Evolutionary conservation across 2,329 filamentous ascomycete species (phyloP).

Genomic region (Shiraia sp.): DNA sequence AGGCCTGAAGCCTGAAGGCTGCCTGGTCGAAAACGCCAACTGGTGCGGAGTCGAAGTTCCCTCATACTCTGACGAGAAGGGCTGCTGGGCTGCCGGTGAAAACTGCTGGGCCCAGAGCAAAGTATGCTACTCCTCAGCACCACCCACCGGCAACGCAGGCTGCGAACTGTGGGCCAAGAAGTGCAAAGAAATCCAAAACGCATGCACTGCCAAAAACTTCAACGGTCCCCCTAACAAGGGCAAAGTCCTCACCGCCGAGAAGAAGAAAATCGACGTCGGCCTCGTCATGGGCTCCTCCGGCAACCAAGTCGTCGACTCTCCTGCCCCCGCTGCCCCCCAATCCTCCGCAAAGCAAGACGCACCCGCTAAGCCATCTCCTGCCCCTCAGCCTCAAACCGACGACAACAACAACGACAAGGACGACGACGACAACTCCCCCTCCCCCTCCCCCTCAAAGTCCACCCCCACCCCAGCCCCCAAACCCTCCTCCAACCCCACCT

Average conservation of each 20-base stretch:
- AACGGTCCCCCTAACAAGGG: conserved; percentile 50
- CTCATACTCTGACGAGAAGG: conserved; percentile 57
- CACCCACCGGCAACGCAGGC: conserved; percentile 61
- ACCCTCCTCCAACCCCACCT: conserved; percentile 24
- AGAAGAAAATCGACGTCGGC: conserved; percentile 36
- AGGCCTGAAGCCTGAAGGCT: conserved; percentile 60
- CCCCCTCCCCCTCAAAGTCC: conserved; percentile 20
- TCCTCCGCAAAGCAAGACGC: conserved; percentile 6
- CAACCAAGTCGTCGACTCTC: conserved; percentile 16
- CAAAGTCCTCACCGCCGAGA: conserved; percentile 42
- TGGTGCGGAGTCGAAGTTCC: conserved; percentile 70
- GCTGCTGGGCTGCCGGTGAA: conserved; percentile 60
- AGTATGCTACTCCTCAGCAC: conserved; percentile 62
- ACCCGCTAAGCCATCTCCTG: conserved; percentile 6
- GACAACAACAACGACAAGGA: conserved; percentile 1
- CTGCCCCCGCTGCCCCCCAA: conserved; percentile 14
- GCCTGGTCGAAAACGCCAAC: conserved; percentile 69
- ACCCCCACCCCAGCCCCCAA: conserved; percentile 25
- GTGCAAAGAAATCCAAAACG: conserved; percentile 55
- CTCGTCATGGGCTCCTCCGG: conserved; percentile 22
- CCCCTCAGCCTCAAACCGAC: neutral
- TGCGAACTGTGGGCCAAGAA: conserved; percentile 67
- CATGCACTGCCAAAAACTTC: conserved; percentile 48
- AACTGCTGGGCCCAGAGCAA: conserved; percentile 60
- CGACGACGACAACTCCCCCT: conserved; percentile 10